Base-by-base conservation (phyloP, 257 asterid species). In the Fraxinus excelsior region DNA sequence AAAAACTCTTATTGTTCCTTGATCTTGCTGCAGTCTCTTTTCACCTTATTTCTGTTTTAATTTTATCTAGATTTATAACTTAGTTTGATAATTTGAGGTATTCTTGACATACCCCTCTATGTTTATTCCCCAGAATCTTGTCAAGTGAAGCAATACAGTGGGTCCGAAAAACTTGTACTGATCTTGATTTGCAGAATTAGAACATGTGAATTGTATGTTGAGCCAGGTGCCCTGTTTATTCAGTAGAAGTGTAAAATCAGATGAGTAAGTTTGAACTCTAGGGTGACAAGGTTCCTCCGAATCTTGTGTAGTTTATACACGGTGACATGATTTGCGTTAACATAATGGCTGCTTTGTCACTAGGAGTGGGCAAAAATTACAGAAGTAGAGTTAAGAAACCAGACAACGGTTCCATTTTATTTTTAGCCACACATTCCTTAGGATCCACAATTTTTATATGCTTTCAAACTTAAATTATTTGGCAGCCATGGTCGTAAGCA, bases 131-230 rank as follows among this genome's bases (percentile, higher is more conserved):
- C 28, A 0, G 3, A 56, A 9, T 21, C 28, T 23, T 21, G 4
- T 58, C 29, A 8, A n/a, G 31, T 21, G 66, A 58, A 7, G 66
- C 66, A 58, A 21, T n/a, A n/a, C 29, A 58, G 4, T 21, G 5
- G 1, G 31, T 8, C 44, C 65, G 4, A 7, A 8, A 2, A 7
- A 58, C 28, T 58, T 7, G 4, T 58, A 23, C 14, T 3, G 26
- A 29, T 21, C 28, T 21, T 58, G 31, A 58, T 58, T 58, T 58
- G 66, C 66, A 21, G 66, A 58, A 58, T 58, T 58, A 58, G 66
- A 58, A 58, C 66, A 21, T 58, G 66, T 58, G 66, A 58, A 58
- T 58, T 58, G 66, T 58, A 23, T 58, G 14, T 56, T 56, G 28
- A n/a, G 65, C 7, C 28, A 18, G 26, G 9, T 21, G 14, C 28